Base-by-base conservation (phyloP, 2,329 filamentous ascomycete genomes). In the Talaromyces islandicus region DNA sequence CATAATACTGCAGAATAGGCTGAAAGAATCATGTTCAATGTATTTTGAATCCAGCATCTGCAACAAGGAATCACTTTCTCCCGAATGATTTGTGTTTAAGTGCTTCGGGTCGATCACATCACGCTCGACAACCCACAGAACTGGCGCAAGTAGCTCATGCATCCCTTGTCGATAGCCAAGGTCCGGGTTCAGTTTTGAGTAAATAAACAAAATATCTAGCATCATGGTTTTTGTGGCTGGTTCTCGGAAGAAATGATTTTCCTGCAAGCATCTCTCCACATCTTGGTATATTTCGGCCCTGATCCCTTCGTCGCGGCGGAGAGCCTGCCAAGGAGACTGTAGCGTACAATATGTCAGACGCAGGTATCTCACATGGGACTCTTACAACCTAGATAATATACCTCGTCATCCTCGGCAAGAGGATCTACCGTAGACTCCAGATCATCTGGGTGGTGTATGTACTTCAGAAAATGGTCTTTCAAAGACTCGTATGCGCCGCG, bases 111-210 rank as follows among this genome's bases (percentile, higher is more conserved):
- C 82, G 56, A 96, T 79, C 7, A 92, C 88, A 76, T 99, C 94
- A 66, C 88, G 82, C 66, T 92, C 86, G 6, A 97, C 78, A 1
- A 91, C 89, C 82, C 91, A 91, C 7, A 97, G 79, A 41, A 99
- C 86, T 0, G 94, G 92, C 0, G 94, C 94, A 14, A 97, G 81
- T 50, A 99, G 80, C 75, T 99, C 94, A 72, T 99, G 94, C 93
- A 99, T 99, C 11, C 94, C 94, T 77, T 99, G 94, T n/a, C 94
- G 86, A 72, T 99, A 99, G 17, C 91, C 91, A 58, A 91, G 83
- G 66, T 88, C 86, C 1, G 91, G 91, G 69, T 97, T 91, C 57
- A 95, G 83, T 74, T 96, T 97, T 77, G 92, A 94, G 76, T 92
- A 97, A 65, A 99, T 84, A 74, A 97, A 99, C 35, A 99, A 80